These are phyloP conservation scores for Agrocybe praecox DNA, from an alignment of 768 basidiomycete genomes.

Conservation along the genomic window DNA sequence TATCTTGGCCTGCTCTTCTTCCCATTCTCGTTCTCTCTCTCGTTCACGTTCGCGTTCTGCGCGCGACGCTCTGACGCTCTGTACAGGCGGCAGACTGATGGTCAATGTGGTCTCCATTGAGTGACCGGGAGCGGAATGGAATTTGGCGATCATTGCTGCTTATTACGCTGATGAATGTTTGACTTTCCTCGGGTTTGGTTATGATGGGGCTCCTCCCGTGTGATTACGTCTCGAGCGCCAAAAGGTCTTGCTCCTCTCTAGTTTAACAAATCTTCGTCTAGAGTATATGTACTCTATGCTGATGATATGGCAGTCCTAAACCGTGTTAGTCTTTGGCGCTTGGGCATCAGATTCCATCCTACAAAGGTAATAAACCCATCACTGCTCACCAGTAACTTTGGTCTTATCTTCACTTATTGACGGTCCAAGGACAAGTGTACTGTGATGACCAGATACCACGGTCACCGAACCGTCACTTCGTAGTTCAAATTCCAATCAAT, in stretches of 20 bases:
- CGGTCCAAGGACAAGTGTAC: too few relatives aligned
- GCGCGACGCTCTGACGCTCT: slow-evolving; percentile 8
- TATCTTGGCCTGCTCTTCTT: not conserved
- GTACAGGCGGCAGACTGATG: slow-evolving; percentile 25
- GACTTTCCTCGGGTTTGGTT: not conserved
- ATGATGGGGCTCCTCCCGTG: not conserved
- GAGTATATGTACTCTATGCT: too few relatives aligned
- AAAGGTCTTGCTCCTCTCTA: not conserved
- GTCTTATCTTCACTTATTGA: too few relatives aligned
- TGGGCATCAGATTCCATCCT: too few relatives aligned
- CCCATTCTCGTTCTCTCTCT: slow-evolving; percentile 10
- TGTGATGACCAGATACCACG: too few relatives aligned
- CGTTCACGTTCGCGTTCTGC: slow-evolving; percentile 7
- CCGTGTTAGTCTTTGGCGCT: too few relatives aligned
- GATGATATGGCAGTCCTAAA: too few relatives aligned
- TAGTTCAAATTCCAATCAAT: too few relatives aligned
- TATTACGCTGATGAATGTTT: slow-evolving; percentile 6
- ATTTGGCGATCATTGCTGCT: slow-evolving; percentile 27
- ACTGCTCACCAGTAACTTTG: too few relatives aligned
- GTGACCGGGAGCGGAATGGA: slow-evolving; percentile 27
- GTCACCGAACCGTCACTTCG: too few relatives aligned
- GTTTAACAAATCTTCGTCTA: too few relatives aligned
- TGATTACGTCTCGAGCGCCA: not conserved
- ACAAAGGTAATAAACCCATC: too few relatives aligned
- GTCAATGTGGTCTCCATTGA: slow-evolving; percentile 32